A percentile compares a stretch with the other conserved stretches of the same genome.
Conservation (phyloP, 2,329 filamentous ascomycete genomes). For the Cucurbitaria berberidis region DNA sequence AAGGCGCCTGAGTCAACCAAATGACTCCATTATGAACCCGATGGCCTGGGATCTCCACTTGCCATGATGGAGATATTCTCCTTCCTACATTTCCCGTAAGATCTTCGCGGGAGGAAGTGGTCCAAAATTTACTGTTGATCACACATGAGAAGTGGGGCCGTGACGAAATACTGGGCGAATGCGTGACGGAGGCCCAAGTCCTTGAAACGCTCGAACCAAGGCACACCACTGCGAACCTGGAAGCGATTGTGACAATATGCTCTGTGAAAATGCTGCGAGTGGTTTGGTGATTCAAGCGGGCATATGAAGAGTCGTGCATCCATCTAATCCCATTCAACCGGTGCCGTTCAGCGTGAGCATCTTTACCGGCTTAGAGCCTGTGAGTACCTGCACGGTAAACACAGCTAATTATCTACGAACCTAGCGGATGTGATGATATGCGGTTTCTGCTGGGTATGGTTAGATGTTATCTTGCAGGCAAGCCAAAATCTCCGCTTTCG, state of each 20-base stretch:
- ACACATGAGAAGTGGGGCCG: conserved; percentile 3
- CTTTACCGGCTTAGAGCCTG: conserved; percentile 8
- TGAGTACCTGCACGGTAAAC: conserved; percentile 13
- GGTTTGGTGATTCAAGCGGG: neutral
- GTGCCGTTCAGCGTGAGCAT: conserved; percentile 4
- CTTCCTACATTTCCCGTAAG: conserved; percentile 8
- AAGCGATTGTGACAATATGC: conserved; percentile 14
- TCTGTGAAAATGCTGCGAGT: conserved; percentile 3
- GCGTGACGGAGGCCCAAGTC: conserved; percentile 1
- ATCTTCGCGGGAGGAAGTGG: conserved; percentile 8
- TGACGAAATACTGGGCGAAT: conserved; percentile 11
- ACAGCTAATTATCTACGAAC: conserved; percentile 18
- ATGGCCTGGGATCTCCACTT: neutral
- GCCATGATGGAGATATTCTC: conserved; percentile 9
- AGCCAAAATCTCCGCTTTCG: conserved; percentile 19
- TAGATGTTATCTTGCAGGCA: conserved; percentile 11
- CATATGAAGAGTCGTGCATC: neutral
- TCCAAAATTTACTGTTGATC: conserved; percentile 27
- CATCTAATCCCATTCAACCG: conserved; percentile 9
- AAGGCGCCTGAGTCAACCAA: neutral
- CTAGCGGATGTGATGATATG: conserved; percentile 27
- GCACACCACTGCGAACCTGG: neutral
- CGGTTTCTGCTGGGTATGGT: conserved; percentile 12
- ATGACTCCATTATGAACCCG: neutral
- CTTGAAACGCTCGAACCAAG: conserved; percentile 9